Evolutionary conservation across 371 early-diverging fungal genomes (phyloP), one percentile per base, ranked within the genome.

Genomic region (Rhizopus arrhizus): DNA sequence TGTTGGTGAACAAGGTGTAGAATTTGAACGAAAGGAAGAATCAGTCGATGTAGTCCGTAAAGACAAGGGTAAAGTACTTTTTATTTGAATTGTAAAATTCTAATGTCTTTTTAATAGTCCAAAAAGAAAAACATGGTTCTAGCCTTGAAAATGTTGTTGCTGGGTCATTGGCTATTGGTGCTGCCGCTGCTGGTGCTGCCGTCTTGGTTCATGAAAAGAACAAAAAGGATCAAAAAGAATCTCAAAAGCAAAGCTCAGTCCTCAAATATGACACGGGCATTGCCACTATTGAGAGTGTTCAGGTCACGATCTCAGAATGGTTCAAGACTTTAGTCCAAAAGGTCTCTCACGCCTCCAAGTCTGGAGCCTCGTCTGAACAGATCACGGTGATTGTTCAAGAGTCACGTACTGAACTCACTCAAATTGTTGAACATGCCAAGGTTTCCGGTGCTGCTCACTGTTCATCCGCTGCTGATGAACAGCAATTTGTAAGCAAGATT

Each of bases 1-100:
- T 49, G 36, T 72, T 62, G 59, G 68, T 54, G 58, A 74, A 58
- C 54, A 77, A 58, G 45, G 66, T 50, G 11, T 68, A 10, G 60
- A 63, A 0, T 58, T 56, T 59, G 62, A 59, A 13, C 31, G 46
- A 29, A 42, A 59, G 9, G 51, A 59, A 32, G 46, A 60, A 11
- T 35, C 60, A 10, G 10, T 56, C 29, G 43, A 46, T 29, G 43
- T 58, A 11, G 54, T 32, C 15, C 46, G 54, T 34, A 56, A 56
- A 11, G 61, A 65, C 43, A 56, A 67, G 40, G 63, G 67, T 67
- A 66, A 33, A 12, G 22, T 22, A 22, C 22, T 22, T 13, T 11
- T 5, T 4, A 5, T 40, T 7, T 10, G 40, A 32, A 28, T 43
- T 22, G 22, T 56, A 32, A 56, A n/a, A 46, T 43, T 34, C 55